Base-by-base conservation (phyloP, 305 asterid genomes). In the Plantago coronopus region DNA sequence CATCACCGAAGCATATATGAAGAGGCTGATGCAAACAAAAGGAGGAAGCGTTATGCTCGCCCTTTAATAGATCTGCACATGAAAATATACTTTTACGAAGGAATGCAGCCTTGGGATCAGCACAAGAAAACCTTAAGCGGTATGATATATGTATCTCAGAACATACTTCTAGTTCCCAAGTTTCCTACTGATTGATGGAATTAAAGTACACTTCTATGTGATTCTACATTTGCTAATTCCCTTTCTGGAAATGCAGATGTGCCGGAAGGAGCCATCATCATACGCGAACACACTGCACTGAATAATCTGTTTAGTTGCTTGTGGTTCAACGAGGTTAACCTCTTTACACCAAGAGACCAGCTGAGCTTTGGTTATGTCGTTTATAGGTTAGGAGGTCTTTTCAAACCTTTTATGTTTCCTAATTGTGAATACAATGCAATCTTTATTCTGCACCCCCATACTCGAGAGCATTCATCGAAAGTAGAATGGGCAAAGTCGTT, bases 241-340 rank as follows among this genome's bases (percentile, higher is more conserved):
- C 40, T 34, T 34, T 34, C 9, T 34, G 40, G 40, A 29, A 69
- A 59, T 75, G 82, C 87, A 93, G 99, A 89, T 80, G 96, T 93
- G 68, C 97, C 97, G 27, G 99, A 93, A 87, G 99, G 99, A 66
- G 99, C 97, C 3, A 69, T 89, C 72, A 93, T 93, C 74, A 76
- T 93, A 43, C 91, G 99, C 1, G 97, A 93, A 67, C 97, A 93
- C 48, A 87, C 99, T 15, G 73, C 86, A 4, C 23, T 87, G 67
- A 93, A 76, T 64, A 87, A 93, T 67, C 83, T 93, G 68, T 87
- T 89, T 60, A 89, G 97, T 73, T 93, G 99, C 84, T 81, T 93
- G 63, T 93, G 99, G 99, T 93, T 86, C 88, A 89, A 93, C 7
- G 99, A 93, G 81, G 99, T 93, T 53, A 76, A 93, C 72, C 95